Percentiles rank a stretch among this genome's conserved stretches.
These are phyloP conservation scores for Globisporangium sylvaticum DNA, from an alignment of 352 stramenopile species.

Conservation along the genomic window DNA sequence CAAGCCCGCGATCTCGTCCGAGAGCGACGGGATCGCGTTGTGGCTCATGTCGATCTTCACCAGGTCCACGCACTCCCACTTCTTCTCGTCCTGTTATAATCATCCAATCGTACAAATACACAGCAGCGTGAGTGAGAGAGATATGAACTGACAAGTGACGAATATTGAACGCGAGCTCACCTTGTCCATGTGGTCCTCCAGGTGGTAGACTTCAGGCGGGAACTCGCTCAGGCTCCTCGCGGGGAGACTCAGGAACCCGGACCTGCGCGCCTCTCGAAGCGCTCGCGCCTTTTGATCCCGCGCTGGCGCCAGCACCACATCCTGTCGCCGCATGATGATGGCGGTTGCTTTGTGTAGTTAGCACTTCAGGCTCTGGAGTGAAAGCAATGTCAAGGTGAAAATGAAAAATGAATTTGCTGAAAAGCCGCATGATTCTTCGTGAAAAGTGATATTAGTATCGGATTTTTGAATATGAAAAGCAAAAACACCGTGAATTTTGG, in stretches of 20 bases:
- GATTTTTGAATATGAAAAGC: not conserved
- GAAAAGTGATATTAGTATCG: not conserved
- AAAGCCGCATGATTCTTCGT: not conserved
- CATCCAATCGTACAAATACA: not conserved
- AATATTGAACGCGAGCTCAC: slow-evolving; percentile 7
- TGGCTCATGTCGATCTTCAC: slow-evolving; percentile 81
- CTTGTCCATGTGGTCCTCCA: slow-evolving; percentile 80
- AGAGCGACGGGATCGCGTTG: slow-evolving; percentile 58
- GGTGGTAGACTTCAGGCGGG: slow-evolving; percentile 61
- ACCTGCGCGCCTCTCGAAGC: slow-evolving; percentile 60
- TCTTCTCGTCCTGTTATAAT: slow-evolving; percentile 60
- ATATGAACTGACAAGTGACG: not conserved
- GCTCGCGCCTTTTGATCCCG: slow-evolving; percentile 50
- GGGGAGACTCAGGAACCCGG: slow-evolving; percentile 59
- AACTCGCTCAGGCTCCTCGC: slow-evolving; percentile 53
- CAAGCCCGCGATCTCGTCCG: slow-evolving; percentile 48
- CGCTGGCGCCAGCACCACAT: slow-evolving; percentile 52
- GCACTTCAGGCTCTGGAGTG: too few species aligned
- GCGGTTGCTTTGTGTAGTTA: too few species aligned
- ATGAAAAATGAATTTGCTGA: not conserved
- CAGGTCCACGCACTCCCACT: slow-evolving; percentile 81
- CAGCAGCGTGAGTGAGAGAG: not conserved
- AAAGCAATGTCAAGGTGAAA: too few species aligned
- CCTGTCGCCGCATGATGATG: slow-evolving; percentile 36
- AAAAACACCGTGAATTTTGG: not conserved